Conservation (phyloP, 2,329 filamentous ascomycete species). For the Rhynchosporium graminicola region DNA sequence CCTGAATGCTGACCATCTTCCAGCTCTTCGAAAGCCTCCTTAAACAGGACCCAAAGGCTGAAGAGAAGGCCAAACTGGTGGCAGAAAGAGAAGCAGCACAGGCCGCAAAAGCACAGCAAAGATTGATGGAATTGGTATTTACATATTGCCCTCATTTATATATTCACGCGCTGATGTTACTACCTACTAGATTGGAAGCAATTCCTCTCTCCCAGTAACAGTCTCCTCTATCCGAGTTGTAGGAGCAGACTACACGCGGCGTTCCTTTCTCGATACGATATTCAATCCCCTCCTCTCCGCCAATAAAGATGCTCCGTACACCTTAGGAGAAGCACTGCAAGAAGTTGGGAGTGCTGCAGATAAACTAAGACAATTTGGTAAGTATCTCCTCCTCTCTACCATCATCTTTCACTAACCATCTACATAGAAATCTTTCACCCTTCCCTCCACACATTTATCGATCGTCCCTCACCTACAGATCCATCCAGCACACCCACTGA, state of each 20-base stretch:
- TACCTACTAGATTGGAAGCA: constrained; percentile 65
- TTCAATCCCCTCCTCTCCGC: constrained; percentile 75
- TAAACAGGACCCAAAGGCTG: constrained; percentile 59
- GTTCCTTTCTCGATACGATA: constrained; percentile 78
- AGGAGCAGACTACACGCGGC: constrained; percentile 80
- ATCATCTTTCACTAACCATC: background rate
- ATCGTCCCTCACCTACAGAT: constrained; percentile 69
- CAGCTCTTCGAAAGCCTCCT: constrained; percentile 63
- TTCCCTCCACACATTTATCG: constrained; percentile 79
- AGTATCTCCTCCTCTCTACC: background rate
- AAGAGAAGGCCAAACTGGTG: constrained; percentile 60
- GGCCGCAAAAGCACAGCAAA: constrained; percentile 54
- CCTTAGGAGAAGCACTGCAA: constrained; percentile 74
- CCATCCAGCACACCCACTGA: constrained; percentile 73
- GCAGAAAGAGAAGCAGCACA: constrained; percentile 45
- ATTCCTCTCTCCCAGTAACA: constrained; percentile 83
- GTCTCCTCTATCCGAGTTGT: constrained; percentile 84
- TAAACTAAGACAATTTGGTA: constrained; percentile 81
- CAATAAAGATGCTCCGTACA: constrained; percentile 68
- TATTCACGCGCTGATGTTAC: constrained; percentile 15
- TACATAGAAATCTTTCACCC: constrained; percentile 79
- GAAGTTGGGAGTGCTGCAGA: constrained; percentile 70
- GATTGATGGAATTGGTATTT: constrained; percentile 65
- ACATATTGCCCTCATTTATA: background rate
- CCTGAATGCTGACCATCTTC: constrained; percentile 13